Evolutionary conservation across 1,284 basidiomycete genomes (phyloP).

Genomic region (Polyporus tsugae): DNA sequence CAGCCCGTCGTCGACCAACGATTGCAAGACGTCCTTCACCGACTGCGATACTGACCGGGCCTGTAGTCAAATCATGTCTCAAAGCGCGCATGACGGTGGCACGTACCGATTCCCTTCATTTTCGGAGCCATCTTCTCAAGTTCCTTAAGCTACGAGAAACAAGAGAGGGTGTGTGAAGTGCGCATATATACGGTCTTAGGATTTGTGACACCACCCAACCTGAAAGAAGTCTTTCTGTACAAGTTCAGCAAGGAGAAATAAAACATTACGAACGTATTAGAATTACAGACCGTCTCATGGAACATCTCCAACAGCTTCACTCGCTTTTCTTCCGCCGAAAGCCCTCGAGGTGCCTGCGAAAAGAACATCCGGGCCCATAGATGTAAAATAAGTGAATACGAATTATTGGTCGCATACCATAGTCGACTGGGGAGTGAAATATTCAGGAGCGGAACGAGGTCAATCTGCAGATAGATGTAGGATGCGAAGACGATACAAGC

Average conservation of each 20-base stretch:
- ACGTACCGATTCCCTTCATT: conserved; percentile 85
- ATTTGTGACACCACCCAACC: conserved; percentile 43
- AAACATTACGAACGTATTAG: neutral
- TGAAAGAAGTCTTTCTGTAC: conserved; percentile 87
- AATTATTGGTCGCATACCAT: neutral
- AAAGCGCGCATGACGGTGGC: neutral
- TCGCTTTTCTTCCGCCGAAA: conserved; percentile 84
- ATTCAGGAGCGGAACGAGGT: neutral
- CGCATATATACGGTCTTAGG: neutral
- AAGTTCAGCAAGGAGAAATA: neutral
- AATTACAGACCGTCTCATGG: conserved; percentile 78
- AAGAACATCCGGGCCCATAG: neutral
- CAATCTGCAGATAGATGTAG: no score
- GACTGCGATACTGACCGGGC: conserved; percentile 74
- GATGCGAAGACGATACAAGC: no score
- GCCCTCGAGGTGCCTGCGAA: conserved; percentile 73
- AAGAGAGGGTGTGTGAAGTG: neutral
- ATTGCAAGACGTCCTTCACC: conserved; percentile 89
- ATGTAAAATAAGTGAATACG: neutral
- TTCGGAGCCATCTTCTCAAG: conserved; percentile 87
- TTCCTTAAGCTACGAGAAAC: conserved; percentile 76
- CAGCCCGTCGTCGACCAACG: conserved; percentile 83
- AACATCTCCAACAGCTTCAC: conserved; percentile 87
- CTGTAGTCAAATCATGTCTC: neutral
- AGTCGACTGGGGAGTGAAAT: neutral